These are phyloP conservation scores for Beauveria caledonica DNA, from an alignment of 2,329 filamentous ascomycete genomes.

Conservation along the genomic window DNA sequence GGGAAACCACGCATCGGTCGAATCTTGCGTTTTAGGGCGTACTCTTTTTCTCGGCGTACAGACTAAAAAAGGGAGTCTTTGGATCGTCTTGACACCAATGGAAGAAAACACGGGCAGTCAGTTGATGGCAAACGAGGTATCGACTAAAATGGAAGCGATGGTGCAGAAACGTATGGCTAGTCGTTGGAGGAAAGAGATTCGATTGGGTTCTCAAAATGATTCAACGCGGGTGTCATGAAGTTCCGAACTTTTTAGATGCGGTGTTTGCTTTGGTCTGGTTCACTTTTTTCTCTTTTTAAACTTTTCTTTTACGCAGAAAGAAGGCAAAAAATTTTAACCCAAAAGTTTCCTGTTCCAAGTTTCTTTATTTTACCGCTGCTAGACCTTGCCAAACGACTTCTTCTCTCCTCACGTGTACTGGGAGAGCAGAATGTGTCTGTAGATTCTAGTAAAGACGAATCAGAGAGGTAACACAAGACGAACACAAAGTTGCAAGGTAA, in stretches of 20 bases:
- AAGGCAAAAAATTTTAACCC: background rate
- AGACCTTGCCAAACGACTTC: background rate
- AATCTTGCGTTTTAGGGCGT: background rate
- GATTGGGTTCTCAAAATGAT: background rate
- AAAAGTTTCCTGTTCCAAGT: conserved; percentile 1
- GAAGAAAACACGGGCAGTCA: background rate
- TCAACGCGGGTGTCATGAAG: conserved; percentile 6
- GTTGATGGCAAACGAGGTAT: background rate
- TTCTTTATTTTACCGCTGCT: background rate
- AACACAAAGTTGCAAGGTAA: too few species aligned
- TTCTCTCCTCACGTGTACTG: background rate
- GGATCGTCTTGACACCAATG: background rate
- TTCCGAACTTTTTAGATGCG: conserved; percentile 10
- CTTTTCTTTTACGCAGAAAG: conserved; percentile 12
- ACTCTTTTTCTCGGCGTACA: conserved; percentile 8
- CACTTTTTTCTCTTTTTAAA: conserved; percentile 13
- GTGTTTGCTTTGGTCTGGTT: conserved; percentile 11
- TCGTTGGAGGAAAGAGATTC: background rate
- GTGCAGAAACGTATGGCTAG: background rate
- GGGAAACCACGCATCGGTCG: background rate
- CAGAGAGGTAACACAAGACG: too few species aligned
- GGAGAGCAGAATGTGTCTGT: too few species aligned
- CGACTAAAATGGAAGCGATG: background rate
- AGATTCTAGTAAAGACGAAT: too few species aligned
- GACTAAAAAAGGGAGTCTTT: conserved; percentile 6